phyloP scores from a whole-genome alignment of 2,329 filamentous ascomycete species.

The Epichloe uncinata region DNA sequence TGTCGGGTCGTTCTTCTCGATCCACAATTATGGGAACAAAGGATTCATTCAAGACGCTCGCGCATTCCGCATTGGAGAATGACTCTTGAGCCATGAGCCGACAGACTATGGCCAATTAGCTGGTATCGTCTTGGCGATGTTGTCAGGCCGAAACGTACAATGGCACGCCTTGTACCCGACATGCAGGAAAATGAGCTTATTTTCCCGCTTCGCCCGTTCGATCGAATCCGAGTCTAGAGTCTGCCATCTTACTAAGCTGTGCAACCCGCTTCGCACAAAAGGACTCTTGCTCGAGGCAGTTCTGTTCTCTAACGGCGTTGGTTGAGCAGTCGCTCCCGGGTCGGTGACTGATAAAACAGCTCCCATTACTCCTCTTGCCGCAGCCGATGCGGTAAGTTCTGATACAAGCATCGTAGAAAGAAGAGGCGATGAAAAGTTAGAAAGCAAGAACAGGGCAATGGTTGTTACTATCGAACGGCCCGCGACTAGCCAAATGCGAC shows the following conservation, averaged over 20 bases:
- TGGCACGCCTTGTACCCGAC: constrained; percentile 94
- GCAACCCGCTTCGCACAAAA: constrained; percentile 56
- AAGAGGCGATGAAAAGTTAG: neutral
- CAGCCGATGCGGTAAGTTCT: constrained; percentile 24
- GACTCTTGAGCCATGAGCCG: constrained; percentile 90
- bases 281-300: constrained; percentile 30
- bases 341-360: constrained; percentile 6
- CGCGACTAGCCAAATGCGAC: neutral
- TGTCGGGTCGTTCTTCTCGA: constrained; percentile 82
- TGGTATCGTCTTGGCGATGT: neutral
- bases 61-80: constrained; percentile 72
- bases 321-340: constrained; percentile 5
- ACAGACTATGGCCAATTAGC: constrained; percentile 41
- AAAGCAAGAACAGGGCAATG: neutral
- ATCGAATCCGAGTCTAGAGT: constrained; percentile 68
- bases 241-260: constrained; percentile 87
- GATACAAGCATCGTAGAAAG: constrained; percentile 22
- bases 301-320: constrained; percentile 21
- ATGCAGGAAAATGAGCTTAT: constrained; percentile 84
- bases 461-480: neutral
- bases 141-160: constrained; percentile 43
- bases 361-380: constrained; percentile 16
- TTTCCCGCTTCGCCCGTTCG: constrained; percentile 61
- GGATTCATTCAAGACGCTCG: constrained; percentile 65
- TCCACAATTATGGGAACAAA: constrained; percentile 93